These are phyloP conservation scores for Alternaria hordeiaustralica DNA, from an alignment of 2,329 filamentous ascomycete genomes.

Conservation along the genomic window DNA sequence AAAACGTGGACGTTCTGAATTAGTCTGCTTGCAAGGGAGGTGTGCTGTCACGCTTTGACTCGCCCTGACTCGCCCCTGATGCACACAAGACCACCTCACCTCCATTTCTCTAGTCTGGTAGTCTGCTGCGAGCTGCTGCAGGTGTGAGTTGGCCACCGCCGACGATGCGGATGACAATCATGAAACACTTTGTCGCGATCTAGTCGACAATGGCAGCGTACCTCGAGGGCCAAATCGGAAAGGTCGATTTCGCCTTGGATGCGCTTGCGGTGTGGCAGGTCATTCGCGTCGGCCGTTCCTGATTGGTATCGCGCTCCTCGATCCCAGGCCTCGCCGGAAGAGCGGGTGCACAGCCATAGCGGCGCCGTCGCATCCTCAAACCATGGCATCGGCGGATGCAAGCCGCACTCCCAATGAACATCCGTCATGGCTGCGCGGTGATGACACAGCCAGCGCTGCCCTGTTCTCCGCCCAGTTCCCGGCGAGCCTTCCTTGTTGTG, in stretches of 20 bases:
- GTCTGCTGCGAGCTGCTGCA: constrained; percentile 31
- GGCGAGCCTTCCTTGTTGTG: constrained; percentile 22
- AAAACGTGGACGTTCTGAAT: constrained; percentile 49
- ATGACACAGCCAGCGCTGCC: constrained; percentile 28
- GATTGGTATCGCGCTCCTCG: constrained; percentile 36
- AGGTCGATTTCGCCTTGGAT: constrained; percentile 12
- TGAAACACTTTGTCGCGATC: constrained; percentile 19
- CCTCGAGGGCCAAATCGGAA: constrained; percentile 12
- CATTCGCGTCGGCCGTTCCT: constrained; percentile 26
- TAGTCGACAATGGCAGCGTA: constrained; percentile 20
- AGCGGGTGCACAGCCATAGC: constrained; percentile 41
- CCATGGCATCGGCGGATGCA: constrained; percentile 37
- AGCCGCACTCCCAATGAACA: constrained; percentile 30
- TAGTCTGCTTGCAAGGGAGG: constrained; percentile 36
- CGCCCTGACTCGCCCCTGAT: constrained; percentile 40
- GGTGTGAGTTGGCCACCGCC: constrained; percentile 39
- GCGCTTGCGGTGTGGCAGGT: constrained; percentile 29
- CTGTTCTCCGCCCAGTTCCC: constrained; percentile 19
- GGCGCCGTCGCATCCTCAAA: constrained; percentile 33
- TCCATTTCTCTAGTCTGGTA: constrained; percentile 34
- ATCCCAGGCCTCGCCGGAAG: constrained; percentile 38
- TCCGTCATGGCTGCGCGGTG: constrained; percentile 39
- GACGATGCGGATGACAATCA: constrained; percentile 20
- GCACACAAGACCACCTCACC: constrained; percentile 35
- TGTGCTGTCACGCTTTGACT: constrained; percentile 50